Base-by-base conservation (phyloP, 768 basidiomycete genomes). In the Serendipita sp. region DNA sequence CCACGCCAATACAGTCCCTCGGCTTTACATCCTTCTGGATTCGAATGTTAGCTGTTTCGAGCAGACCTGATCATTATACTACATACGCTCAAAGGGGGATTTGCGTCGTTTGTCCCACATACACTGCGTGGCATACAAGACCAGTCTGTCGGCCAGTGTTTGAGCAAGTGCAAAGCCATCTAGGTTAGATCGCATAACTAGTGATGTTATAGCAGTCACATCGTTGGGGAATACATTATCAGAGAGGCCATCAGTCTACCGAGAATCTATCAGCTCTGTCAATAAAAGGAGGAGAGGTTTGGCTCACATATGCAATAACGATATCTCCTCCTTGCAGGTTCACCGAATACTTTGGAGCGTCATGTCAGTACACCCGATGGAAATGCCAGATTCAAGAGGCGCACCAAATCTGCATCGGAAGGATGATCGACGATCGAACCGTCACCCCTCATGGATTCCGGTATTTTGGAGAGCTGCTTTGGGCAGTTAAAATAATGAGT, bases 161-260 rank as follows among this genome's bases (percentile, higher is more conserved):
- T 89, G 83, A 2, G 82, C 85, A 68, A 82, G 81, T 33, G 75
- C 71, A 41, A 80, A 79, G 65, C 88, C 87, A 1, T 81, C 68
- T 3, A 76, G 78, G 14, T 77, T 78, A 51, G 76, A 70, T 11
- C 85, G 79, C 20, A 81, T 77, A 13, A 82, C 81, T 0, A 90
- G 75, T 2, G 82, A 78, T 67, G 86, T 87, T 60, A 92, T 84
- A 41, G 81, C 77, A 28, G 80, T 74, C 65, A 91, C 78, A 67
- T 92, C 89, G 4, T 79, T 71, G 11, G 83, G 78, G 67, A 86
- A 91, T 41, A 80, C 76, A 64, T 79, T 82, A 66, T 82, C 81
- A 9, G 79, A 76, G 20, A 82, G 65, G 3, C 80, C 80, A 64
- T 82, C 80, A 33, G 80, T 82, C 81, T 82, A 65, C 28, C 61